phyloP scores from a whole-genome alignment of 352 stramenopile genomes.

The Pythium aristosporum region DNA sequence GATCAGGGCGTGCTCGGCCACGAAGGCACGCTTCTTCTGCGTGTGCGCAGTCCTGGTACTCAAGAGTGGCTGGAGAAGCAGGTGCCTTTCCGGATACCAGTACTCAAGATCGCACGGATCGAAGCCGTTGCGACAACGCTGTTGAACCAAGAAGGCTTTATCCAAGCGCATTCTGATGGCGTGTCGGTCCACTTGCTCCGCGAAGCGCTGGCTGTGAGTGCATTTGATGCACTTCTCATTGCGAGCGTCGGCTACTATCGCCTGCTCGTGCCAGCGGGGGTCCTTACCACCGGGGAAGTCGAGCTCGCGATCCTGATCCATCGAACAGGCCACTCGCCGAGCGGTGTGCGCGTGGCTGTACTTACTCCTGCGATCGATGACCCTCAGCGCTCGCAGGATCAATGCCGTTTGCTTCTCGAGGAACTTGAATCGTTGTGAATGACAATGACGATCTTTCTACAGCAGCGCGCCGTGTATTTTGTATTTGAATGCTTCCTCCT shows the following conservation, averaged over 20 bases:
- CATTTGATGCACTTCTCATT: conserved; percentile 57
- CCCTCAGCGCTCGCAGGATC: background rate
- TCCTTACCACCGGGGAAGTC: background rate
- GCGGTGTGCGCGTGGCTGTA: conserved; percentile 2
- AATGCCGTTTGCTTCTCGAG: conserved; percentile 1
- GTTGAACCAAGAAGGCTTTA: background rate
- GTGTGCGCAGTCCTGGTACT: conserved; percentile 58
- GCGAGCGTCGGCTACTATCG: conserved; percentile 46
- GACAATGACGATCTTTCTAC: background rate
- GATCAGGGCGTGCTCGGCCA: conserved; percentile 3
- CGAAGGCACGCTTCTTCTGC: conserved; percentile 35
- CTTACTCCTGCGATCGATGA: background rate
- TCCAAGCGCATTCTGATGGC: conserved; percentile 22
- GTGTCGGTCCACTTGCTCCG: conserved; percentile 43
- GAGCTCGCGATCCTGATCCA: conserved; percentile 1
- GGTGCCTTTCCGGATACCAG: conserved; percentile 42
- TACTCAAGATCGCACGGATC: conserved; percentile 41
- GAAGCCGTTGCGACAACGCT: conserved; percentile 22
- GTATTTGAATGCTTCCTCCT: background rate
- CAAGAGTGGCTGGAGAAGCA: conserved; percentile 52
- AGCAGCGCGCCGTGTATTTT: conserved; percentile 1
- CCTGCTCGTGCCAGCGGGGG: conserved; percentile 18
- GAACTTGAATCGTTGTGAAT: conserved; percentile 13
- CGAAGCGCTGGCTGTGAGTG: conserved; percentile 46
- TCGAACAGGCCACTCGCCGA: conserved; percentile 4